These are phyloP conservation scores for Cytospora chrysosperma DNA, from an alignment of 2,329 filamentous ascomycete genomes.

Conservation along the genomic window DNA sequence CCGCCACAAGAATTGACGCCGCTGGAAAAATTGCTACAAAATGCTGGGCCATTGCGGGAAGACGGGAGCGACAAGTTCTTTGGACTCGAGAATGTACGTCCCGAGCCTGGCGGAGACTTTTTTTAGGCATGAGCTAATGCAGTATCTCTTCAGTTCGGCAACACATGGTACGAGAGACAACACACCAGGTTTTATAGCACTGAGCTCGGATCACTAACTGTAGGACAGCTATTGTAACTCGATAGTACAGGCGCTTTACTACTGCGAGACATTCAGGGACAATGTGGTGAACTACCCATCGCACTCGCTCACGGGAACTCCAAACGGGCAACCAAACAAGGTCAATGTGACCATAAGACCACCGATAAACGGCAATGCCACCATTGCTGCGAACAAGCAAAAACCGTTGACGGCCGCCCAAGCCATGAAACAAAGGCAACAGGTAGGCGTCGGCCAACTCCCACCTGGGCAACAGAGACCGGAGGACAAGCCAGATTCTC, in stretches of 20 bases:
- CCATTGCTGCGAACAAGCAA: constrained; percentile 41
- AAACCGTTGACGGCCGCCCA: constrained; percentile 57
- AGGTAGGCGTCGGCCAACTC: constrained; percentile 53
- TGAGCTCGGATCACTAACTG: constrained; percentile 24
- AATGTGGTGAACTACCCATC: constrained; percentile 89
- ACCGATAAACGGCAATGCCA: constrained; percentile 50
- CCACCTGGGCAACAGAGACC: constrained; percentile 59
- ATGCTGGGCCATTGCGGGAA: constrained; percentile 74
- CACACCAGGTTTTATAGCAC: constrained; percentile 12
- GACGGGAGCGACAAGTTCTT: constrained; percentile 98
- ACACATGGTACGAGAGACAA: constrained; percentile 73
- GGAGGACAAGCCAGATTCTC: constrained; percentile 91
- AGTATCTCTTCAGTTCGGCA: constrained; percentile 70
- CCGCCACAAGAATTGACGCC: constrained; percentile 59
- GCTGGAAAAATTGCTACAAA: constrained; percentile 73
- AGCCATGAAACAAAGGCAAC: constrained; percentile 55
- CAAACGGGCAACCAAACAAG: constrained; percentile 57
- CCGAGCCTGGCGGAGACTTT: constrained; percentile 16
- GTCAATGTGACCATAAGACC: constrained; percentile 63
- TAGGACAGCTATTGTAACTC: constrained; percentile 88
- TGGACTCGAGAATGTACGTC: constrained; percentile 91
- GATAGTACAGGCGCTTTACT: constrained; percentile 95
- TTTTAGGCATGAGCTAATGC: constrained; percentile 9
- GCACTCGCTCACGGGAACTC: constrained; percentile 65
- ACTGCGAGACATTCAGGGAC: constrained; percentile 90